Percentiles rank a stretch among this genome's conserved stretches.
Evolutionary conservation across 768 basidiomycete genomes (phyloP).

Genomic region (Steccherinum ochraceum): DNA sequence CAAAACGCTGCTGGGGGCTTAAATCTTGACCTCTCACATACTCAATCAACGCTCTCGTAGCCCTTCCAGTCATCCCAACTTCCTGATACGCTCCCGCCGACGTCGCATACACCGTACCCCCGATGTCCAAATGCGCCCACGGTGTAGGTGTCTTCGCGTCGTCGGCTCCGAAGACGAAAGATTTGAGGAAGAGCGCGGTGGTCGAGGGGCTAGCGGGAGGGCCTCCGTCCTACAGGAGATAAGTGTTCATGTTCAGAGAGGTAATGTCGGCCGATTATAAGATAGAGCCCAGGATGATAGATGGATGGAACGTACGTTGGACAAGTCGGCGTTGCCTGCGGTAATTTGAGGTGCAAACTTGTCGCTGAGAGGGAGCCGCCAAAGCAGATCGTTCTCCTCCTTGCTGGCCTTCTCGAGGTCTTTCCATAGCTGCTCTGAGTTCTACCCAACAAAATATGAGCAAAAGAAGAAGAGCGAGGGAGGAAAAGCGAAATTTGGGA

Average conservation of each 20-base stretch:
- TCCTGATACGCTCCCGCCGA: no score
- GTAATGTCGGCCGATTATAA: slow-evolving; percentile 4
- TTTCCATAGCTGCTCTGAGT: slow-evolving; percentile 70
- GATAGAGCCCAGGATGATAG: neutral
- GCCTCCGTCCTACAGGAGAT: slow-evolving; percentile 57
- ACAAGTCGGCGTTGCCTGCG: slow-evolving; percentile 73
- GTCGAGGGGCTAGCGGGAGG: slow-evolving; percentile 66
- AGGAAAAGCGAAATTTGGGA: no score
- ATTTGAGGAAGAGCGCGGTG: slow-evolving; percentile 82
- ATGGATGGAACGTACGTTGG: slow-evolving; percentile 45
- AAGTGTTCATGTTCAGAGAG: no score
- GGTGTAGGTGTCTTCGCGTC: slow-evolving; percentile 36
- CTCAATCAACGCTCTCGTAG: no score
- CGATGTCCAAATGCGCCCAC: slow-evolving; percentile 92
- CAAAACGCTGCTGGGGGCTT: no score
- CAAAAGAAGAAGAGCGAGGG: slow-evolving; percentile 4
- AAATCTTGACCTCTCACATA: no score
- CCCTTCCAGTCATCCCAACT: no score
- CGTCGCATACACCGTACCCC: slow-evolving; percentile 75
- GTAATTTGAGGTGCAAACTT: slow-evolving; percentile 74
- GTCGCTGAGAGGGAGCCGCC: slow-evolving; percentile 87
- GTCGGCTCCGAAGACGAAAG: slow-evolving; percentile 73
- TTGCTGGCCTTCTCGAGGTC: slow-evolving; percentile 64
- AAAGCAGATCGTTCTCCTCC: slow-evolving; percentile 75
- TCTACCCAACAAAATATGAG: slow-evolving; percentile 30